Base-by-base conservation (phyloP, 208 protist genomes). In the Wallacemonas collosoma region DNA sequence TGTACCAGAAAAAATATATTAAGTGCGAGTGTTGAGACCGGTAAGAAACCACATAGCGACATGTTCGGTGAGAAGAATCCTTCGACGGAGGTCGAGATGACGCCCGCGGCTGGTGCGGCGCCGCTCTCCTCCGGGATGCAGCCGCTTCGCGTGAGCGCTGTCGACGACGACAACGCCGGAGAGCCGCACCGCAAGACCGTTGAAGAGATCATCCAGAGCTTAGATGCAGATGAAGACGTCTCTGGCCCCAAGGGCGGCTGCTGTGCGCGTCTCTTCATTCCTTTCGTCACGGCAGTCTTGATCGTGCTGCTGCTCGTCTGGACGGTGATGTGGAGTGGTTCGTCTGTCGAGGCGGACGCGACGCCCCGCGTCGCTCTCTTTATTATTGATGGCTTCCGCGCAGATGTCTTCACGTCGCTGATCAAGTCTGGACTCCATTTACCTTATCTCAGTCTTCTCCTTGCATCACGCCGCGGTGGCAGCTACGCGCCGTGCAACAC, bases 231-330 rank as follows among this genome's bases (percentile, higher is more conserved):
- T 44, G 70, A 88, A 44, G 71, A 83, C 48, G 71, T 84, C 17
- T 68, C 65, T 47, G 81, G 81, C 36, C 63, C 68, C 11, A 83
- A 82, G 70, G 81, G 84, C 51, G 79, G 83, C 68, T 92, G 89
- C 83, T 94, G 89, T 79, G 77, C 86, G 47, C 76, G 79, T 35
- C 61, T 93, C 35, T 91, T 90, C 57, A 76, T 93, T 5, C 87
- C 89, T 1, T 65, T 91, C 40, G 14, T 92, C 4, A 75, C 82
- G 7, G 35, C 78, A 4, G 68, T 47, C 39, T 65, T 91, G 58
- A 45, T 87, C 35, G 15, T 87, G 8, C 56, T 74, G 11, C 45
- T 86, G 70, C 64, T 88, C 41, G 26, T 56, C 35, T 75, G 74
- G 26, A 77, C 79, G 38, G 54, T 87, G 2, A 75, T 72, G 62